Conservation (phyloP, 208 protist genomes). For the Acanthamoeba lenticulata region DNA sequence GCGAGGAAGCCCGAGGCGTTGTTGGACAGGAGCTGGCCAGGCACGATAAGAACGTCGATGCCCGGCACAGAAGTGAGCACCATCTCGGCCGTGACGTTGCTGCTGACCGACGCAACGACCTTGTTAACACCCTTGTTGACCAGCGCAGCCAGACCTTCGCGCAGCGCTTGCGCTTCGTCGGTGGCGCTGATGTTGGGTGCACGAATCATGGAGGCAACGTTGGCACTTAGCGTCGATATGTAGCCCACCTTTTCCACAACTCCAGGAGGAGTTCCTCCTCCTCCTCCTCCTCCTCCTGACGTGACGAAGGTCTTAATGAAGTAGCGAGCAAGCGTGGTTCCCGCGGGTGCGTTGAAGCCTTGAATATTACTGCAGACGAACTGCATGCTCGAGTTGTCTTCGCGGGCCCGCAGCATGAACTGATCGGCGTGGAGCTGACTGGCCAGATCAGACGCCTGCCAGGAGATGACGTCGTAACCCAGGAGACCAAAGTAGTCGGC, state of each 20-base stretch:
- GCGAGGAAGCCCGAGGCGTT: not conserved
- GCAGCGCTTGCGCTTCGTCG: conserved; percentile 1
- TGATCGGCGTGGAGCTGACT: not conserved
- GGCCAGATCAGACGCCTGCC: not conserved
- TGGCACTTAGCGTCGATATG: not conserved
- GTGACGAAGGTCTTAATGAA: not conserved
- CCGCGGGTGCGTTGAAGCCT: not conserved
- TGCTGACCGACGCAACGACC: conserved; percentile 44
- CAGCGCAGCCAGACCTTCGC: not conserved
- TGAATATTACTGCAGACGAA: not conserved
- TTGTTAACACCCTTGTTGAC: conserved; percentile 35
- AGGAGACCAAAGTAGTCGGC: not conserved
- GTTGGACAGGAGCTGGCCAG: conserved; percentile 21
- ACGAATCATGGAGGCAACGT: not conserved
- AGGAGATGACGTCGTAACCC: conserved; percentile 7
- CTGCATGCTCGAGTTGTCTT: not conserved
- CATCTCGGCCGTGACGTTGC: not conserved
- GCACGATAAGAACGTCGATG: conserved; percentile 56
- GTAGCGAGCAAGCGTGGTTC: not conserved
- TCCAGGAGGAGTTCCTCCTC: no score
- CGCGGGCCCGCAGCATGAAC: not conserved
- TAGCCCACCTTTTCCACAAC: conserved; percentile 40
- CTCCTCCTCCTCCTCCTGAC: no score
- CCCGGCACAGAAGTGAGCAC: conserved; percentile 44
- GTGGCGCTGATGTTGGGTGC: not conserved